These are phyloP conservation scores for Epichloe baconii DNA, from an alignment of 2,329 filamentous ascomycete genomes.

Conservation along the genomic window DNA sequence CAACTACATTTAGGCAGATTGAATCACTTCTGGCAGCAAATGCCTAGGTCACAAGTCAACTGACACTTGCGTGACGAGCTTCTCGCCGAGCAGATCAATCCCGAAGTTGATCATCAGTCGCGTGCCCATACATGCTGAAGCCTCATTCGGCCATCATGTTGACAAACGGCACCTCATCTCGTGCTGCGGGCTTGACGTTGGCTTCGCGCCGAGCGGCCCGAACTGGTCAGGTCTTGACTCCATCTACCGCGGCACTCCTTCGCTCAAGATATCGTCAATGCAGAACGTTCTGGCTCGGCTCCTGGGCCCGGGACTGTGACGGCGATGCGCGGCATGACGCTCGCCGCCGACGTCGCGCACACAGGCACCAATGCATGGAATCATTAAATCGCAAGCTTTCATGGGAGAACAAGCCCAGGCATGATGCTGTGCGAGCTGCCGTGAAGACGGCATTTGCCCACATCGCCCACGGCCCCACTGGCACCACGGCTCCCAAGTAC, in stretches of 20 bases:
- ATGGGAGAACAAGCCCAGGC: conserved; percentile 29
- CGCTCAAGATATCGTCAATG: conserved; percentile 9
- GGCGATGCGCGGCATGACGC: conserved; percentile 28
- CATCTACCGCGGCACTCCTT: not conserved
- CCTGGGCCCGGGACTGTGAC: conserved; percentile 32
- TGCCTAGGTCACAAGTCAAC: not conserved
- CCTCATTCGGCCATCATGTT: conserved; percentile 1
- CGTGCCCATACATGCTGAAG: not conserved
- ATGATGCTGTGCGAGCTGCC: conserved; percentile 22
- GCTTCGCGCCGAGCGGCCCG: conserved; percentile 1
- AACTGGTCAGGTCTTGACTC: not conserved
- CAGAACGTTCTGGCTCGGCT: conserved; percentile 35
- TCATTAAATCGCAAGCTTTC: conserved; percentile 29
- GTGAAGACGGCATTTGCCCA: conserved; percentile 29
- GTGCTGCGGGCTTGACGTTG: not conserved
- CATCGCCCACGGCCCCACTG: conserved; percentile 21
- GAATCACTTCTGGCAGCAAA: not conserved
- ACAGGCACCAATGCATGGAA: conserved; percentile 34
- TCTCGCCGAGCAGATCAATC: conserved; percentile 1
- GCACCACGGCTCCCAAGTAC: conserved; percentile 19
- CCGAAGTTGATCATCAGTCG: not conserved
- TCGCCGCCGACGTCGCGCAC: conserved; percentile 28
- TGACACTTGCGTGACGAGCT: not conserved
- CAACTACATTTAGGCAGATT: not conserved
- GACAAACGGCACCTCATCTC: not conserved